A percentile compares a stretch with the other conserved stretches of the same genome.
Evolutionary conservation across 2,329 filamentous ascomycete species (phyloP).

Genomic region (Aspergillus jensenii): DNA sequence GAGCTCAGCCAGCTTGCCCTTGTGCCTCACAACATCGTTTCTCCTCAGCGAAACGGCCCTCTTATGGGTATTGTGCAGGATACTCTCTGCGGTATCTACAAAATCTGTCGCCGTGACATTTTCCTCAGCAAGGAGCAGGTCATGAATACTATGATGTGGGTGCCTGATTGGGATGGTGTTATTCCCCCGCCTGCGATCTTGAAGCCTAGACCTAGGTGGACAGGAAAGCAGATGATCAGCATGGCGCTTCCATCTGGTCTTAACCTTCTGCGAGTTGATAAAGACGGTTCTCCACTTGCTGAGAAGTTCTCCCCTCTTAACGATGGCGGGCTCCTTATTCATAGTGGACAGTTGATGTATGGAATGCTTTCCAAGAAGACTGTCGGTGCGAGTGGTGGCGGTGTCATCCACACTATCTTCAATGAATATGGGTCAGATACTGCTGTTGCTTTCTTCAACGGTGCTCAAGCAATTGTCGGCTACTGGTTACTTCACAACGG

Average conservation of each 20-base stretch:
- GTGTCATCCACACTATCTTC: slow-evolving; percentile 93
- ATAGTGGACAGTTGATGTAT: slow-evolving; percentile 84
- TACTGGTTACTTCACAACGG: slow-evolving; percentile 97
- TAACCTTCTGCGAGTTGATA: slow-evolving; percentile 68
- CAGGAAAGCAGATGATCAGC: slow-evolving; percentile 95
- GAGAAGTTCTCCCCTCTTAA: slow-evolving; percentile 61
- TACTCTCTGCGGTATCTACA: slow-evolving; percentile 93
- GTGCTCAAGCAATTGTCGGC: slow-evolving; percentile 88
- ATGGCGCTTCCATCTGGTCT: slow-evolving; percentile 86
- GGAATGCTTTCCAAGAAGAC: slow-evolving; percentile 92
- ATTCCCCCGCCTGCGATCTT: slow-evolving; percentile 92
- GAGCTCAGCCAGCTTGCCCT: slow-evolving; percentile 93
- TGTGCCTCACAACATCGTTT: slow-evolving; percentile 98
- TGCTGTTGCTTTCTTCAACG: slow-evolving; percentile 94
- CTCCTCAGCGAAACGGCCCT: slow-evolving; percentile 92
- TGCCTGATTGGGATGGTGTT: slow-evolving; percentile 94
- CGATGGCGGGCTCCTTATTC: slow-evolving; percentile 79
- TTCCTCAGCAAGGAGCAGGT: slow-evolving; percentile 88
- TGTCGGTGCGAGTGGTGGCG: slow-evolving; percentile 83
- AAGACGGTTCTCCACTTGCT: slow-evolving; percentile 57
- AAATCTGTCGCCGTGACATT: slow-evolving; percentile 88
- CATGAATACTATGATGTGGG: slow-evolving; percentile 97
- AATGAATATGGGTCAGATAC: slow-evolving; percentile 87
- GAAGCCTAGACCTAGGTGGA: slow-evolving; percentile 91
- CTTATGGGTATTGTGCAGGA: slow-evolving; percentile 99